Base-by-base conservation (phyloP, 768 basidiomycete species). In the Trametes cubensis region DNA sequence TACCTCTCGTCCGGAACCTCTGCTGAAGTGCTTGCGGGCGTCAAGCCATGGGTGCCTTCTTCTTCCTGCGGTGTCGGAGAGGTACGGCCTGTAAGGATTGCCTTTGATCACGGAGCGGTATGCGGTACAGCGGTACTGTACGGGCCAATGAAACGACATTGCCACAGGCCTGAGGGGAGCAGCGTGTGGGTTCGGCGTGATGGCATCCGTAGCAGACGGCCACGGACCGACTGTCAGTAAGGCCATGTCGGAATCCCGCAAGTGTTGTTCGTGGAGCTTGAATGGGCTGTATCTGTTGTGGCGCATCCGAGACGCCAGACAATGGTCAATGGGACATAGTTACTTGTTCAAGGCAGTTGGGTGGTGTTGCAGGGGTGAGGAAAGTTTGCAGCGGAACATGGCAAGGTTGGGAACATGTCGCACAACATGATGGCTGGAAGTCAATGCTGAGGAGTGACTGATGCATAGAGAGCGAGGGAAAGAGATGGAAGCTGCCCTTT, bases 11-110 rank as follows among this genome's bases (percentile, higher is more conserved):
- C 42, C 41, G 58, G 58, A 41, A 45, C 58, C 58, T 59, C 58
- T 59, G 58, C 41, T 30, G 13, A 45, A 51, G 58, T 59, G 58
- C 58, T 23, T 41, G 49, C 40, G 41, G 49, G 48, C 58, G 58
- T 30, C 18, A 28, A 46, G 34, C 13, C 6, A 17, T 10, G 34
- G 3, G 20, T 30, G 49, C 11, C 30, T 44, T n/a, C 6, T 17
- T 28, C 40, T 40, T 40, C 18, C 25, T 6, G 44, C 23, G 42
- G 44, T n/a, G 40, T 44, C 23, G 23, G 41, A 7, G 15, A 13
- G 20, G 50, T n/a, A 40, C 44, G 44, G 34, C 2, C 50, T 21
- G 50, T 21, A 20, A 10, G 34, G 15, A 40, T 15, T 34, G 50
- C 2, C 44, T n/a, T 18, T 21, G 44, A n/a, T 45, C 6, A 6